Conservation (phyloP, 208 protist genomes). For the Acanthamoeba divionensis region DNA sequence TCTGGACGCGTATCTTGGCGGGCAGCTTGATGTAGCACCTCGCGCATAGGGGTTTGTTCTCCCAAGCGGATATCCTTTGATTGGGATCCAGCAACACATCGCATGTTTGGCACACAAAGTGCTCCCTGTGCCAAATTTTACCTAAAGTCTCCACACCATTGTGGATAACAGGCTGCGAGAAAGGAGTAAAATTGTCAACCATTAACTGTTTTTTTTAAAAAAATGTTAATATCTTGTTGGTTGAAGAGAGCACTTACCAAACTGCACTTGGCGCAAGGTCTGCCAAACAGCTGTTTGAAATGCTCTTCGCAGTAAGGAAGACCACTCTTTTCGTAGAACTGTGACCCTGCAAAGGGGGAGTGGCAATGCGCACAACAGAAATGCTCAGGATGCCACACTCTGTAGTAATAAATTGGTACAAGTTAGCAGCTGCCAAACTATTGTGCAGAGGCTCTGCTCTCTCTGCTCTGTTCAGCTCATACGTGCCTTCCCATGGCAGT, state of each 20-base stretch:
- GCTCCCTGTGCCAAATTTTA: conserved; percentile 60
- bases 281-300: background rate
- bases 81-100: background rate
- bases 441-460: too few species aligned
- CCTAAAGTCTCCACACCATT: conserved; percentile 55
- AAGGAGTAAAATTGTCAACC: conserved; percentile 52
- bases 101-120: conserved; percentile 54
- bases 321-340: conserved; percentile 48
- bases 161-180: conserved; percentile 56
- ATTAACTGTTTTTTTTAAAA: background rate
- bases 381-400: conserved; percentile 59
- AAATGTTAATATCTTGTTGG: too few species aligned
- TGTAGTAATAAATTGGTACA: too few species aligned
- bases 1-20: background rate
- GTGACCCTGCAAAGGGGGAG: background rate
- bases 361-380: conserved; percentile 58
- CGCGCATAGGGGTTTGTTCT: background rate
- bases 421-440: too few species aligned
- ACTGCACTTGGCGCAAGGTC: background rate
- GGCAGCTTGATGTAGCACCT: background rate
- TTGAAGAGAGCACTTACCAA: conserved; percentile 59
- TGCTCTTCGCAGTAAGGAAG: conserved; percentile 61
- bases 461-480: too few species aligned
- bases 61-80: background rate
- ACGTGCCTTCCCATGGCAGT: conserved; percentile 62